Base-by-base conservation (phyloP, 805 yeast genomes). In the Ogataea paraovalis region DNA sequence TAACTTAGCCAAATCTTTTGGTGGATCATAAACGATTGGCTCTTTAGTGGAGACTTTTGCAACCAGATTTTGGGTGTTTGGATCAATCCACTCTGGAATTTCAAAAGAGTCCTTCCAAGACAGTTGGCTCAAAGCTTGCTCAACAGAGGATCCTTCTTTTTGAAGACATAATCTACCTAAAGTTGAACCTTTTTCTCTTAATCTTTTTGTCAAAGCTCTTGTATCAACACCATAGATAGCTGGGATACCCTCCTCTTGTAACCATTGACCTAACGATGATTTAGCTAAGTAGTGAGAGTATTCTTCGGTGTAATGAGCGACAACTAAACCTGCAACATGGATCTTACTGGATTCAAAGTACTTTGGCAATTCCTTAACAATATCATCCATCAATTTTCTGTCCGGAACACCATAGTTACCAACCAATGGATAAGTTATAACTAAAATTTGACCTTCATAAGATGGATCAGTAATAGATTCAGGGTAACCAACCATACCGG, bases 401-500 rank as follows among this genome's bases (percentile, higher is more conserved):
- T 89, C 96, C 52, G 99, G 99, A 47, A 94, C 99, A 82, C 99
- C 99, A 70, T 94, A 94, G 76, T 94, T 94, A 67, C 99, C 99
- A 44, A 94, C 96, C 60, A 94, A 76, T 23, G 99, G 99, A 69
- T 83, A 94, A 46, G 99, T 94, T 70, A 94, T 87, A 54, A 94
- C 97, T 67, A 94, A 74, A 64, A 94, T 92, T 73, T 94, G 99
- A 54, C 99, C 99, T 65, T 87, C 91, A 71, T 94, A 94, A 40
- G 98, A 94, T 51, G 99, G 99, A 71, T 94, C 99, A 37, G 99
- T 90, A 69, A 94, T 81, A 45, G 97, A 83, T 71, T 94, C 99
- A 38, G 98, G 99, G 69, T 94, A 94, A 53, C 99, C 99, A 59
- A 94, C 98, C 97, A 94, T 91, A 75, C 99, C 98, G 54, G 99